Percentiles rank a stretch among this genome's conserved stretches.
These are phyloP conservation scores for Suhomyces vadensis DNA, from an alignment of 805 yeast genomes.

Conservation along the genomic window DNA sequence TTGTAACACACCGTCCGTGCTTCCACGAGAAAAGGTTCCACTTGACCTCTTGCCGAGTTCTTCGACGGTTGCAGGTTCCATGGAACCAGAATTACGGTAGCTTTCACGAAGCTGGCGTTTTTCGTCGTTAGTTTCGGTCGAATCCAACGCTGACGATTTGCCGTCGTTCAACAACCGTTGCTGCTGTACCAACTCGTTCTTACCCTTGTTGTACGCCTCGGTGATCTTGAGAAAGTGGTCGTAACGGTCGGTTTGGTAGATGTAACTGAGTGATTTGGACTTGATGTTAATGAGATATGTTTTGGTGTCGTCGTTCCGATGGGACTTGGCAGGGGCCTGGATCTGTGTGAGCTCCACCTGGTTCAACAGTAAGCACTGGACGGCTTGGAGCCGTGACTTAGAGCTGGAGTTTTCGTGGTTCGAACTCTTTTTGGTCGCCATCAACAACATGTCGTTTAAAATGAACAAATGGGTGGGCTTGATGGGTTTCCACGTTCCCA, in stretches of 20 bases:
- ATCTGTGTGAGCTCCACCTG: slow-evolving; percentile 54
- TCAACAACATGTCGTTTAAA: slow-evolving; percentile 71
- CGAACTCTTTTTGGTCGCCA: slow-evolving; percentile 60
- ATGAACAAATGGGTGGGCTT: slow-evolving; percentile 75
- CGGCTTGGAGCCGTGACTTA: slow-evolving; percentile 57
- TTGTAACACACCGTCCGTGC: slow-evolving; percentile 49
- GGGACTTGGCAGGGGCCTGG: slow-evolving; percentile 20
- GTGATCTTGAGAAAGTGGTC: slow-evolving; percentile 58
- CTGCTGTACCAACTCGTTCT: slow-evolving; percentile 46
- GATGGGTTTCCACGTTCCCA: slow-evolving; percentile 79
- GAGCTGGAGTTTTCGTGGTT: slow-evolving; percentile 29
- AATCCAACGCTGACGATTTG: slow-evolving; percentile 13
- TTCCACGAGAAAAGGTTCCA: slow-evolving; percentile 26
- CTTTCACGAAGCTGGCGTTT: slow-evolving; percentile 41
- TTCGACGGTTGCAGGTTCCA: slow-evolving; percentile 27
- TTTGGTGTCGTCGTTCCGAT: slow-evolving; percentile 21
- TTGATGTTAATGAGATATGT: slow-evolving; percentile 47
- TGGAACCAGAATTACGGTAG: slow-evolving; percentile 53
- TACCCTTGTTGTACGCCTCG: slow-evolving; percentile 59
- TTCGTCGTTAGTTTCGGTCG: slow-evolving; percentile 31
- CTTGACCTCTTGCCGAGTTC: slow-evolving; percentile 32
- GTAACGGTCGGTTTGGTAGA: slow-evolving; percentile 60
- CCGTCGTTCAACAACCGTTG: slow-evolving; percentile 26
- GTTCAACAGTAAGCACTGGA: slow-evolving; percentile 75
- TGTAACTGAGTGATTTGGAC: slow-evolving; percentile 49